phyloP scores from a whole-genome alignment of 2,329 filamentous ascomycete genomes.

The Exophiala xenobiotica region DNA sequence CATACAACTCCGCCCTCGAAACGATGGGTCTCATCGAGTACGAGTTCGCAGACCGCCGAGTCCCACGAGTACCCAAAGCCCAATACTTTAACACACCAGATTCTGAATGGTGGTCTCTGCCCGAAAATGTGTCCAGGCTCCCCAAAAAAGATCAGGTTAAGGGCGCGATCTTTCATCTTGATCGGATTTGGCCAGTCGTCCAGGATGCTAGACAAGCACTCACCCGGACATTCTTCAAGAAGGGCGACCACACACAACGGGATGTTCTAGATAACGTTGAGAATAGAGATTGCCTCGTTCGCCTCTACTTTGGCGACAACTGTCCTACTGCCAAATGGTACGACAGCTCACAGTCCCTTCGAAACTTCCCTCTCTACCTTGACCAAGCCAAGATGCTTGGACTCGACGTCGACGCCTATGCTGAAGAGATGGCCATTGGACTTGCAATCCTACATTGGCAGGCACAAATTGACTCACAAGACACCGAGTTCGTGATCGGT shows the following conservation, averaged over 20 bases:
- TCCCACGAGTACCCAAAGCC: constrained; percentile 11
- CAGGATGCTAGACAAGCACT: constrained; percentile 4
- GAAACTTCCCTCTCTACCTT: constrained; percentile 23
- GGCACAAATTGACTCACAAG: constrained; percentile 17
- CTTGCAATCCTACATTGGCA: constrained; percentile 24
- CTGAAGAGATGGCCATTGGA: constrained; percentile 24
- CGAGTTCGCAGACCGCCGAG: constrained; percentile 4
- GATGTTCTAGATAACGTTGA: constrained; percentile 6
- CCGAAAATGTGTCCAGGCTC: constrained; percentile 3
- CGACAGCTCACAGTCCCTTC: constrained; percentile 11
- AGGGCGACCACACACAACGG: background rate
- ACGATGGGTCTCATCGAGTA: constrained; percentile 3
- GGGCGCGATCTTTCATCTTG: constrained; percentile 14
- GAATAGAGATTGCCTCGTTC: constrained; percentile 18
- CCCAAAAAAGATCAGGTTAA: constrained; percentile 8
- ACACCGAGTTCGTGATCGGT: constrained; percentile 25
- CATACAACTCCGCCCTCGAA: constrained; percentile 14
- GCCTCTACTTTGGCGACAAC: constrained; percentile 15
- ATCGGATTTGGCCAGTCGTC: constrained; percentile 14
- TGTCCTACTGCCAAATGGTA: constrained; percentile 7
- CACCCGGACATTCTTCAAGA: constrained; percentile 6
- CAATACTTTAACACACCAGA: constrained; percentile 9
- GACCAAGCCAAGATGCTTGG: constrained; percentile 13
- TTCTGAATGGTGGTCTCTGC: constrained; percentile 5
- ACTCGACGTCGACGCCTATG: constrained; percentile 15